Evolutionary conservation across 2,329 filamentous ascomycete species (phyloP).

Genomic region (Drechslerella stenobrocha): DNA sequence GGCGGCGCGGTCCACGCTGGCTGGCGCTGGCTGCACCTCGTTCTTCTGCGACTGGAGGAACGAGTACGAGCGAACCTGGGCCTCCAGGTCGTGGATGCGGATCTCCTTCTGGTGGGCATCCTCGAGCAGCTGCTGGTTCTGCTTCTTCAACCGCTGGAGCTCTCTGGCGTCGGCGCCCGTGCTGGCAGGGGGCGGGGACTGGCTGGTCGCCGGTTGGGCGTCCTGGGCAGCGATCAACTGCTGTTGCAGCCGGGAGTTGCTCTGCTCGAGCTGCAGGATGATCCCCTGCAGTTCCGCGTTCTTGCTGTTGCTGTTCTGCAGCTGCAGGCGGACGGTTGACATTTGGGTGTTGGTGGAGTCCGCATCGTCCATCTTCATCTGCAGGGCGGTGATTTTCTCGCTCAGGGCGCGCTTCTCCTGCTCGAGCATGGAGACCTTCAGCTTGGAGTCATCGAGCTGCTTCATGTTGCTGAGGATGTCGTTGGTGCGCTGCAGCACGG

Average conservation of each 20-base stretch:
- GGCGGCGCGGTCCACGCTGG: slow-evolving; percentile 8
- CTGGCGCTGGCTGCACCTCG: slow-evolving; percentile 6
- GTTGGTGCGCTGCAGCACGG: slow-evolving; percentile 30
- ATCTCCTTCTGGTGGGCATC: slow-evolving; percentile 46
- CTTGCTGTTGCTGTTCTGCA: slow-evolving; percentile 40
- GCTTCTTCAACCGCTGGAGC: slow-evolving; percentile 35
- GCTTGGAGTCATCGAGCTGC: slow-evolving; percentile 39
- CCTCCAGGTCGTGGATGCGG: slow-evolving; percentile 41
- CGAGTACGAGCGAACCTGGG: slow-evolving; percentile 42
- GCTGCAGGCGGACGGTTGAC: slow-evolving; percentile 37
- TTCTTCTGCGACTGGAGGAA: slow-evolving; percentile 32
- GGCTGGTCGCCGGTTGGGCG: slow-evolving; percentile 16
- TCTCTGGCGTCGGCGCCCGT: slow-evolving; percentile 25
- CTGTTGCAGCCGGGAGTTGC: slow-evolving; percentile 30
- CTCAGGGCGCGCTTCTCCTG: slow-evolving; percentile 40
- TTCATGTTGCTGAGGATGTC: slow-evolving; percentile 44
- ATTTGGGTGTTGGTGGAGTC: slow-evolving; percentile 26
- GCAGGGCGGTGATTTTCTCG: slow-evolving; percentile 33
- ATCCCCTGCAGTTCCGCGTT: slow-evolving; percentile 41
- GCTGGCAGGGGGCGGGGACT: slow-evolving; percentile 32
- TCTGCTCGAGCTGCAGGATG: slow-evolving; percentile 32
- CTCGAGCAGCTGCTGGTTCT: slow-evolving; percentile 41
- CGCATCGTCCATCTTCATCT: slow-evolving; percentile 40
- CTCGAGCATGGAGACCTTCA: slow-evolving; percentile 44
- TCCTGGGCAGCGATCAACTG: slow-evolving; percentile 30